Evolutionary conservation across 2,329 filamentous ascomycete genomes (phyloP).

Genomic region (Coleophoma eucalyptorum): DNA sequence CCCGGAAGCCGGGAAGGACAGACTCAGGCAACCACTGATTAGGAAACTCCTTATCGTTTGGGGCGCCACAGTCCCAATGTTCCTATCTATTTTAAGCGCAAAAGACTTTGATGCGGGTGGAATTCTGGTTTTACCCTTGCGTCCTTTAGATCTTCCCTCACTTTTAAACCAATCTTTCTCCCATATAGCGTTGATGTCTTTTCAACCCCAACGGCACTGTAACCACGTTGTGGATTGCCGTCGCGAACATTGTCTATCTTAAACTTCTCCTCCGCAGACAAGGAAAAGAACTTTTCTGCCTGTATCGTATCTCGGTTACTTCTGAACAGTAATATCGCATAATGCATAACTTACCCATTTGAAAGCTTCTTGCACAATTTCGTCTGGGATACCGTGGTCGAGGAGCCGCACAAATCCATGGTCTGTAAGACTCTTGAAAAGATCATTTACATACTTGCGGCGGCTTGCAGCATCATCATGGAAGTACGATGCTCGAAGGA

Average conservation of each 20-base stretch:
- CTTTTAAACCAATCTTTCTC: neutral
- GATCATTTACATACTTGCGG: no score
- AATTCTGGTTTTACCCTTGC: neutral
- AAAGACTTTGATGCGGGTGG: neutral
- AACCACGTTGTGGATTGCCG: slow-evolving; percentile 5
- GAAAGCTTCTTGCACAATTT: slow-evolving; percentile 1
- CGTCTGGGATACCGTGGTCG: slow-evolving; percentile 4
- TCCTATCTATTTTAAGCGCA: slow-evolving; percentile 7
- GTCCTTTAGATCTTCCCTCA: neutral
- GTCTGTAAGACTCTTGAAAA: neutral
- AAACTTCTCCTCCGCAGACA: neutral
- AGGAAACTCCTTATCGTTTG: slow-evolving; percentile 13
- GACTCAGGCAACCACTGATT: slow-evolving; percentile 43
- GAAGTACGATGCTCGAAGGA: no score
- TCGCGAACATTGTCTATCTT: neutral
- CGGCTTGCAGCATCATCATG: no score
- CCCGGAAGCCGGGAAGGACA: slow-evolving; percentile 37
- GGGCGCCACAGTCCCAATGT: slow-evolving; percentile 6
- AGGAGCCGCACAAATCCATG: slow-evolving; percentile 6
- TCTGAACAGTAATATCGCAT: neutral
- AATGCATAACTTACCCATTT: neutral
- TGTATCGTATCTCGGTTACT: neutral
- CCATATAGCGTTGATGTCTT: neutral
- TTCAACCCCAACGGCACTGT: neutral
- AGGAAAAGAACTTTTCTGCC: neutral